Percentiles rank a stretch among this genome's conserved stretches.
These are phyloP conservation scores for Kodamaea kakaduensis DNA, from an alignment of 805 yeast species.

Conservation along the genomic window DNA sequence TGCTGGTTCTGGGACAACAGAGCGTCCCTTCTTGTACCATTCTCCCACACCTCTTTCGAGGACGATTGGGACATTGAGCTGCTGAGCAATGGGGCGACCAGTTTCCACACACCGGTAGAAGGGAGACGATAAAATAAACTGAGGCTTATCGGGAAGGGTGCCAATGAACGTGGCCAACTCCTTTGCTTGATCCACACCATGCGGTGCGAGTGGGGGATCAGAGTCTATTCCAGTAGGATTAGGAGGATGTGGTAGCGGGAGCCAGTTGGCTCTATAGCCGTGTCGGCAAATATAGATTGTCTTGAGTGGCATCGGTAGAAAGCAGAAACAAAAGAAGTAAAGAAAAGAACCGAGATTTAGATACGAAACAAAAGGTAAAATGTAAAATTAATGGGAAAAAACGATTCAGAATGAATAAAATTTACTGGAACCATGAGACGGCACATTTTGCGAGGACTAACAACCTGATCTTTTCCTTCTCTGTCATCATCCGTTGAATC, in stretches of 20 bases:
- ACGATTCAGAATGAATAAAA: too few species aligned
- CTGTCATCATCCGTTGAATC: too few species aligned
- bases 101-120: conserved; percentile 90
- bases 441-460: too few species aligned
- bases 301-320: conserved; percentile 38
- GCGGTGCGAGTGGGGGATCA: conserved; percentile 84
- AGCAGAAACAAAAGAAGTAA: too few species aligned
- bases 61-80: conserved; percentile 53
- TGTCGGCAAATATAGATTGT: conserved; percentile 76
- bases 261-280: conserved; percentile 89
- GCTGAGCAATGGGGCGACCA: conserved; percentile 60
- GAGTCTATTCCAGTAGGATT: conserved; percentile 87
- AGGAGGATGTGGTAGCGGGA: conserved; percentile 64
- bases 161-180: conserved; percentile 64
- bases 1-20: conserved; percentile 68
- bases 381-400: too few species aligned
- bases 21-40: conserved; percentile 77
- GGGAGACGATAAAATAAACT: conserved; percentile 73
- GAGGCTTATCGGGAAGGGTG: conserved; percentile 55
- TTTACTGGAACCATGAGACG: too few species aligned
- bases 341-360: too few species aligned
- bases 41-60: conserved; percentile 88
- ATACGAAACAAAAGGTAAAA: too few species aligned
- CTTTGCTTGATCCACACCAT: conserved; percentile 83
- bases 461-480: too few species aligned